A percentile compares a stretch with the other conserved stretches of the same genome.
phyloP scores from a whole-genome alignment of 2,329 filamentous ascomycete species.

The Alternaria postmessia region DNA sequence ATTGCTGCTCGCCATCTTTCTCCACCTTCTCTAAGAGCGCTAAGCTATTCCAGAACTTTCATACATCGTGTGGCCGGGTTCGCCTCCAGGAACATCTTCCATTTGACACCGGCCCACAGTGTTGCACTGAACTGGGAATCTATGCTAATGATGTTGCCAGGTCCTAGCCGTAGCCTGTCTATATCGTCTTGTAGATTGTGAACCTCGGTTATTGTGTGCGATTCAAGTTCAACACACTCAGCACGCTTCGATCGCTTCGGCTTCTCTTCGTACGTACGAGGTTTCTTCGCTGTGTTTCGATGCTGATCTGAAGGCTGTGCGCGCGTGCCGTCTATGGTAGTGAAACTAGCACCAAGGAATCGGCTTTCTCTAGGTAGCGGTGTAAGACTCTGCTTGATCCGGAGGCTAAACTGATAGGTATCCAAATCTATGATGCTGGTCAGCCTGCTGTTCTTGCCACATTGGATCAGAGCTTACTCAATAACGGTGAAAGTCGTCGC shows the following conservation, averaged over 20 bases:
- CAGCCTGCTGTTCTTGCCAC: background rate
- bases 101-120: background rate
- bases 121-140: background rate
- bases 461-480: conserved; percentile 1
- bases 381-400: background rate
- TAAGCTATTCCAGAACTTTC: background rate
- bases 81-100: background rate
- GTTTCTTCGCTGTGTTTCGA: background rate
- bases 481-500: conserved; percentile 4
- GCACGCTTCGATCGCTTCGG: background rate
- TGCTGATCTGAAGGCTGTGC: background rate
- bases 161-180: background rate
- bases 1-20: background rate
- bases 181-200: background rate
- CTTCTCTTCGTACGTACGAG: background rate
- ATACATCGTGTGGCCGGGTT: background rate
- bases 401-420: conserved; percentile 3
- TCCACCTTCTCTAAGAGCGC: background rate
- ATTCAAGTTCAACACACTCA: background rate
- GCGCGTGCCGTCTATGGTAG: background rate
- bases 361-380: background rate
- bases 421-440: conserved; percentile 1
- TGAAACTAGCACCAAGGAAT: background rate
- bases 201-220: background rate
- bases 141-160: background rate